Evolutionary conservation across 2,329 filamentous ascomycete genomes (phyloP), one percentile per base, ranked within the genome.

Genomic region (Colletotrichum orchidophilum): DNA sequence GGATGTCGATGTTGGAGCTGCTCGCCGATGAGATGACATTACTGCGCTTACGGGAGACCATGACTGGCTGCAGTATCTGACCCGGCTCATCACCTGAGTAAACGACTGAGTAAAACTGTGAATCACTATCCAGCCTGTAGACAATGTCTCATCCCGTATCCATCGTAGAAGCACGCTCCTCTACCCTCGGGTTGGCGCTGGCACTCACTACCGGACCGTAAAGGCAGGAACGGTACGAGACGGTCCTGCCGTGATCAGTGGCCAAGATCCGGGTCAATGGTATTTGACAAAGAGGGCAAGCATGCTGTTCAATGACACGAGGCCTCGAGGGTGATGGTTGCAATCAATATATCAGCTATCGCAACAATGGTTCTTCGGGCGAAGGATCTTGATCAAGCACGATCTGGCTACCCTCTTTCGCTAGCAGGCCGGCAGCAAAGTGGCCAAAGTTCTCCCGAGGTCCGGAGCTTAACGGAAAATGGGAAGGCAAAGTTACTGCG

Each of bases 21-120:
- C 18, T 46, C 21, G 3, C 39, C 18, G 3, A 21, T 46, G 15
- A 18, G 39, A 15, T 46, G 39, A 8, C 21, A 18, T 46, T 18
- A n/a, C 39, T 8, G n/a, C 7, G 39, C 39, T n/a, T 46, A 21
- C 7, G 39, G 39, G 18, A 21, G 39, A 18, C 39, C n/a, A 15
- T 46, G 1, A 3, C 21, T 0, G 39, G 39, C 39, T 3, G 21
- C 3, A 1, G 5, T 1, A n/a, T n/a, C 0, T 2, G 11, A 2
- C 7, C 11, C 7, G n/a, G 0, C 21, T 1, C 18, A n/a, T 46
- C 18, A 42, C 39, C 3, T 0, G 2, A 42, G 39, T 18, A 42
- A 42, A 8, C n/a, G n/a, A n/a, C n/a, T n/a, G n/a, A n/a, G 18
- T 3, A 3, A 18, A 42, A 0, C 8, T 9, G 39, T 5, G n/a